Evolutionary conservation across 2,329 filamentous ascomycete genomes (phyloP).

Genomic region (Hypoxylon sp.): DNA sequence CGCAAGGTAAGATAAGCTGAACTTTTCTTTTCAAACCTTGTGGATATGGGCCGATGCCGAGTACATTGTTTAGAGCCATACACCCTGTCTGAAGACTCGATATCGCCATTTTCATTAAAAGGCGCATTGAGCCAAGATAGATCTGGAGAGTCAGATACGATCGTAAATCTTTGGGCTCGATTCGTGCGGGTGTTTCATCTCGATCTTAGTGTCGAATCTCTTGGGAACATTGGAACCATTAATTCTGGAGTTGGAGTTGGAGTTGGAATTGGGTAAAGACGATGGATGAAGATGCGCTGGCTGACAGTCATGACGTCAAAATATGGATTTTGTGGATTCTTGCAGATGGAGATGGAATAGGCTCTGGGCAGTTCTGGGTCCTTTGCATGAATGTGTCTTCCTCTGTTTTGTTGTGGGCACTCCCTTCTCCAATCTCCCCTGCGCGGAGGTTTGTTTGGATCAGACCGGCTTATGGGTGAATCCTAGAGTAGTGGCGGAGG

Average conservation of each 20-base stretch:
- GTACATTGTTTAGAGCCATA: constrained; percentile 11
- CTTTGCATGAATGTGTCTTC: constrained; percentile 23
- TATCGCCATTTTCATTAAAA: constrained; percentile 1
- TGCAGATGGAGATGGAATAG: constrained; percentile 36
- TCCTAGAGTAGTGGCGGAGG: constrained; percentile 37
- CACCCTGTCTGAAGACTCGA: constrained; percentile 3
- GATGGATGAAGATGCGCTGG: constrained; percentile 25
- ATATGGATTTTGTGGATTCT: constrained; percentile 37
- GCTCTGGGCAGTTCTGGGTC: constrained; percentile 26
- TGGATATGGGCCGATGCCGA: constrained; percentile 24
- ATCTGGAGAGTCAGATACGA: constrained; percentile 1
- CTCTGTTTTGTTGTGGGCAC: constrained; percentile 11
- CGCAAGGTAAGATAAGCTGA: constrained; percentile 17
- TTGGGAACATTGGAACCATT: constrained; percentile 7
- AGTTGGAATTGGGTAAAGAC: constrained; percentile 15
- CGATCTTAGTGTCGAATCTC: constrained; percentile 4
- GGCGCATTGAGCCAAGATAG: background rate
- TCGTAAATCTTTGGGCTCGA: constrained; percentile 11
- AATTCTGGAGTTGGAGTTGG: constrained; percentile 14
- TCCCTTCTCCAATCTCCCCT: constrained; percentile 23
- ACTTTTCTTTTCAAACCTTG: constrained; percentile 16
- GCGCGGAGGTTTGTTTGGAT: constrained; percentile 16
- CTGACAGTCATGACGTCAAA: constrained; percentile 38
- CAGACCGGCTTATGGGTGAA: constrained; percentile 21
- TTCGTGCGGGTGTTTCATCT: constrained; percentile 14